These are phyloP conservation scores for Fusarium sarcochroum DNA, from an alignment of 2,329 filamentous ascomycete genomes.

Conservation along the genomic window DNA sequence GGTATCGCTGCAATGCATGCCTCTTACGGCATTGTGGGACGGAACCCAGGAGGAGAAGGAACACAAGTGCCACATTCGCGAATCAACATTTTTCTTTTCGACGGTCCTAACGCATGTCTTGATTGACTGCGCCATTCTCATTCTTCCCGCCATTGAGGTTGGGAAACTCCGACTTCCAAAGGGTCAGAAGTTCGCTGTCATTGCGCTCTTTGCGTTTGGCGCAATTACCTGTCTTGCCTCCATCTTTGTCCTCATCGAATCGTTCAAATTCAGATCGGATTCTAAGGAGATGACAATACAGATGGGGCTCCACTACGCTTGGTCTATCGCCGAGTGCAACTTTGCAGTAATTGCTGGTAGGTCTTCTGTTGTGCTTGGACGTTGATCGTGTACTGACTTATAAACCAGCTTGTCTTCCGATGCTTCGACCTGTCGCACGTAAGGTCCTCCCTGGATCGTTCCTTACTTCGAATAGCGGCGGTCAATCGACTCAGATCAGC, in stretches of 20 bases:
- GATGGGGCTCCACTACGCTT: constrained; percentile 47
- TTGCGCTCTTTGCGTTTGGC: constrained; percentile 50
- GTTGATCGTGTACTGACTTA: background rate
- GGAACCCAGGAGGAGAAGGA: constrained; percentile 40
- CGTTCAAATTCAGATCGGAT: constrained; percentile 39
- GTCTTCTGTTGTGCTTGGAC: background rate
- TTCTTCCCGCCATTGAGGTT: constrained; percentile 52
- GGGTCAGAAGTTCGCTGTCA: constrained; percentile 50
- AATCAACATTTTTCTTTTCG: constrained; percentile 52
- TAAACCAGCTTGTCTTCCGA: constrained; percentile 39
- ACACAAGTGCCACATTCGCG: constrained; percentile 50
- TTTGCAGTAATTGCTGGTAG: constrained; percentile 49
- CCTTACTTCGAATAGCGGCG: constrained; percentile 30
- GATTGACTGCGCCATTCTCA: constrained; percentile 52
- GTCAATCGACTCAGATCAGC: constrained; percentile 24
- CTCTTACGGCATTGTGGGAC: constrained; percentile 53
- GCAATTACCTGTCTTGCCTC: constrained; percentile 48
- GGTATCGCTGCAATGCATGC: constrained; percentile 53
- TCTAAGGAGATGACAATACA: constrained; percentile 47
- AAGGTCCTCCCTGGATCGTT: constrained; percentile 40
- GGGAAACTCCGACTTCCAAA: constrained; percentile 48
- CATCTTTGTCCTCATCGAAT: constrained; percentile 47
- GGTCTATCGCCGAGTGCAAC: constrained; percentile 51
- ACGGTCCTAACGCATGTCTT: constrained; percentile 51
- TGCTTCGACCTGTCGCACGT: constrained; percentile 42